Conservation (phyloP, 129 eudicot species). For the Pseudognaphalium luteoalbum region DNA sequence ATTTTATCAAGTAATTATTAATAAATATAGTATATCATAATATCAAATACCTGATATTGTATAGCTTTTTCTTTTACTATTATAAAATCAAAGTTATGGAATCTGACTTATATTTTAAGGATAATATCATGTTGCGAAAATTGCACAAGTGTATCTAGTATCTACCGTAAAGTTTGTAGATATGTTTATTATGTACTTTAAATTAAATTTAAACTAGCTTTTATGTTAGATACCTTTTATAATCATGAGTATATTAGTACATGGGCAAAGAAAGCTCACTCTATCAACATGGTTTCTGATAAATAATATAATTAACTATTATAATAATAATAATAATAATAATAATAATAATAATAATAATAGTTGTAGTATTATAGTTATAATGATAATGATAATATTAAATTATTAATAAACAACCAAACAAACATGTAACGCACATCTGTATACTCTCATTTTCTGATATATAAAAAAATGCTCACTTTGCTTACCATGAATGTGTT, state of each 20-base stretch:
- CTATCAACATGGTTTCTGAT: background rate
- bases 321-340: background rate
- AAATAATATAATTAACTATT: too few species aligned
- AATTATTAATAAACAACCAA: background rate
- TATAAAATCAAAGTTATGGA: background rate
- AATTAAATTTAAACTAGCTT: too few species aligned
- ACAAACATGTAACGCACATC: constrained; percentile 18
- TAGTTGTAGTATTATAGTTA: too few species aligned
- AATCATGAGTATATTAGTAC: background rate
- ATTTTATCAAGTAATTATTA: background rate
- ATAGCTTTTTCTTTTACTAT: background rate
- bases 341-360: too few species aligned
- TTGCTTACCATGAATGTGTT: background rate
- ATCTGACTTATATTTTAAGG: background rate
- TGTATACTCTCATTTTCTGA: background rate
- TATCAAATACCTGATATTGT: background rate
- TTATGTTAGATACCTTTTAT: too few species aligned
- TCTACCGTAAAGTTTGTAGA: too few species aligned
- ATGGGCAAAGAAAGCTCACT: background rate
- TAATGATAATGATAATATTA: background rate
- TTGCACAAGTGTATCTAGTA: background rate
- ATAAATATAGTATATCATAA: too few species aligned
- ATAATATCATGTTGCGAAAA: background rate
- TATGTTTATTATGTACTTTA: too few species aligned
- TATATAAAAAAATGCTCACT: background rate